Evolutionary conservation across 208 protist species (phyloP), one percentile per base, ranked within the genome.

Genomic region (Leptomonas seymouri): DNA sequence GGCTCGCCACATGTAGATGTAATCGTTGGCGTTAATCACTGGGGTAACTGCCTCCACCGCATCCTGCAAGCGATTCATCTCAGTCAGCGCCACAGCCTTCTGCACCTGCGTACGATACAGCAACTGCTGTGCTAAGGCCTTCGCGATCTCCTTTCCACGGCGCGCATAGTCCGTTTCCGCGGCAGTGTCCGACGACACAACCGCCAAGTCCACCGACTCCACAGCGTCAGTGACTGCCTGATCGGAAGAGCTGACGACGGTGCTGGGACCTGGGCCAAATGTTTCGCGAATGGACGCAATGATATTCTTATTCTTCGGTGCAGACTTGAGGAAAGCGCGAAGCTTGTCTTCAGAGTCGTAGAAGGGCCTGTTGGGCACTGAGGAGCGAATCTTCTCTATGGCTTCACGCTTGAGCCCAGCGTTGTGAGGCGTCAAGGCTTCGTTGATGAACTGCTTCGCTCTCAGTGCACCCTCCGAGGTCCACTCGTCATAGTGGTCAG

Each of bases 1-100:
- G 3, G 91, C 91, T 34, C 87, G 77, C 89, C 91, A 96, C 89
- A 96, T 94, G 76, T 96, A 89, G 55, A 96, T 84, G 76, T 87
- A 96, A 71, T 94, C 86, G 64, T 94, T 80, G 46, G 79, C 85
- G 30, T 71, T 65, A 31, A 96, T 90, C 9, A 96, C 85, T 7
- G 80, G 76, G 45, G 85, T 82, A 53, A 94, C 74, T 15, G 81
- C 69, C 2, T 87, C 78, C 14, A 93, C 81, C 14, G 91, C 91
- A n/a, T 93, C 89, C 51, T 81, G 74, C 20, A 88, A 31, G 59
- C 78, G 82, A 55, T 90, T 78, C 73, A 92, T 76, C 76, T 93
- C 74, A 4, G 74, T 86, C 55, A 96, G 75, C 31, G 83, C 88
- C 28, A 93, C 86, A 21, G 66, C 82, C 42, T 79, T 84, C 69